phyloP scores from a whole-genome alignment of 2,329 filamentous ascomycete species.

The Coniochaeta sp. region DNA sequence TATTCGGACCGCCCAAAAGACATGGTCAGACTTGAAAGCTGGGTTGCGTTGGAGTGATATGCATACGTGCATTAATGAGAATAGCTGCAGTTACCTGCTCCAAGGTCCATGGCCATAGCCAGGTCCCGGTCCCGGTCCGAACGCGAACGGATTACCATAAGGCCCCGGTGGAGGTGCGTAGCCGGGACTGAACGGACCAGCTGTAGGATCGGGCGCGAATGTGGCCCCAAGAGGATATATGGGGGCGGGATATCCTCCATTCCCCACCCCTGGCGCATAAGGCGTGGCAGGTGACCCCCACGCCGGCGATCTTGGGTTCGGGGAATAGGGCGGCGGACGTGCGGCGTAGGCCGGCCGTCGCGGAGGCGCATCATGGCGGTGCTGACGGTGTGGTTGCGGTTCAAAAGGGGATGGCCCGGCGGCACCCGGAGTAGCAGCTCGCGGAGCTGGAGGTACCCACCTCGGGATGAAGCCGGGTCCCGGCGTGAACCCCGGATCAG shows the following conservation, averaged over 20 bases:
- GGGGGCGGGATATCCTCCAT: background rate
- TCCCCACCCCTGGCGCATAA: background rate
- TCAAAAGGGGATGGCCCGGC: background rate
- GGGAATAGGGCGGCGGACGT: background rate
- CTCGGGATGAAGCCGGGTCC: background rate
- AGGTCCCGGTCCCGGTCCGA: background rate
- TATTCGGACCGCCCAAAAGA: background rate
- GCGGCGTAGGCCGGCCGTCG: background rate
- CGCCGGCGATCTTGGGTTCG: background rate
- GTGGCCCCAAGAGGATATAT: background rate
- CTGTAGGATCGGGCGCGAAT: background rate
- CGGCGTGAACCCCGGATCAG: background rate
- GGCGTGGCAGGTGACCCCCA: background rate
- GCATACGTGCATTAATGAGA: background rate
- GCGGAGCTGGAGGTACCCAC: background rate
- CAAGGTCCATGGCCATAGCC: background rate
- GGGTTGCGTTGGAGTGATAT: too few species aligned
- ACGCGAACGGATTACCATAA: background rate
- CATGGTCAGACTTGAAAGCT: too few species aligned
- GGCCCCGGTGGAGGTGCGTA: background rate
- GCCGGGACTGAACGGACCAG: background rate
- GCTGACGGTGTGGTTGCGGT: conserved; percentile 10
- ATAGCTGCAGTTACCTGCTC: background rate
- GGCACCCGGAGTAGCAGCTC: background rate
- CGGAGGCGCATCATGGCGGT: conserved; percentile 36